Evolutionary conservation across 495 filamentous ascomycete genomes (phyloP), one percentile per base, ranked within the genome.

Genomic region (Penicillium tannophilum): DNA sequence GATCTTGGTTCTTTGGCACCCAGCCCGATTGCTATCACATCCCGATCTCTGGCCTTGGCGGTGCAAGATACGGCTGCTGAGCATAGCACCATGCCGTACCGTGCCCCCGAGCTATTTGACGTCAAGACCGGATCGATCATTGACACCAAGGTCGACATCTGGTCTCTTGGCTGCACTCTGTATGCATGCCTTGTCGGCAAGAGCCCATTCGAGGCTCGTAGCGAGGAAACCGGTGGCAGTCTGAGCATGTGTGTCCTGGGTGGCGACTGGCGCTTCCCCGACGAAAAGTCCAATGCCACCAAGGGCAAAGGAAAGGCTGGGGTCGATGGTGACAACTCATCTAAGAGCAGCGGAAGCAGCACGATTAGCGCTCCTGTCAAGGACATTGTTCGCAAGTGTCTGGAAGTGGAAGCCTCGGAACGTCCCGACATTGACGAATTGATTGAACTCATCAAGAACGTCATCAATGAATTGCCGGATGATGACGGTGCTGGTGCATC

Each of bases 111-210:
- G 74, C 87, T 98, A 35, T 98, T 98, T 71, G 94, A 98, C 67
- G 95, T 98, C 55, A 96, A 97, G 72, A 97, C 92, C 4, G 93
- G 91, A 36, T 89, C 88, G 10, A 83, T 90, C 46, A 88, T 98
- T 64, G 94, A 98, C 70, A 96, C 94, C 17, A 98, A 97, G 71
- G 94, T 96, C 42, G 94, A 98, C 67, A 95, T 98, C 62, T 98
- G 94, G 94, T 96, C 91, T 3, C 78, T 98, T 20, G 94, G 94
- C 28, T 97, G 93, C 76, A 98, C 95, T 0, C 79, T 98, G 36
- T 98, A 96, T 76, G 93, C 95, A 20, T 97, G 95, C 61, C 76
- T 98, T 19, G 90, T 96, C 52, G 94, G 94, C 26, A 97, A 98
- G 71, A 94, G 90, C 44, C 94, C 94, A 11, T 98, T 98, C 66